Conservation (phyloP, 2,329 filamentous ascomycete species). For the Monosporascus sp. region DNA sequence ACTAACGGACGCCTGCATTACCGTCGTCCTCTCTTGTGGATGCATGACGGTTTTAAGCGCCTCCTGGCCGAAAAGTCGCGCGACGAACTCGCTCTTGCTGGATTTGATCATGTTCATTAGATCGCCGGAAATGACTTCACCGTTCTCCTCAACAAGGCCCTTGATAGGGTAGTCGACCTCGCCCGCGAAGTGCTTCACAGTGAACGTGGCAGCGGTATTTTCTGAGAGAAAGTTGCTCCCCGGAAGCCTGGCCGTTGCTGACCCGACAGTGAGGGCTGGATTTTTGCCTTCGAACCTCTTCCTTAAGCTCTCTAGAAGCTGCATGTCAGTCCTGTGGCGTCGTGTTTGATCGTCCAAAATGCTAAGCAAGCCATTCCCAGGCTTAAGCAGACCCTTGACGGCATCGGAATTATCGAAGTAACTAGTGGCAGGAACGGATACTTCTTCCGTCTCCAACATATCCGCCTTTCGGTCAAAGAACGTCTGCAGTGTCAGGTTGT, state of each 20-base stretch:
- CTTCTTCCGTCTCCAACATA: conserved; percentile 89
- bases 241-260: conserved; percentile 69
- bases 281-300: conserved; percentile 96
- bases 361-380: conserved; percentile 85
- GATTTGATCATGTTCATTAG: conserved; percentile 89
- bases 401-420: conserved; percentile 98
- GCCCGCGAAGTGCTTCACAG: conserved; percentile 90
- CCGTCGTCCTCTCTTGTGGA: conserved; percentile 81
- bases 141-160: conserved; percentile 89
- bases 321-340: conserved; percentile 80
- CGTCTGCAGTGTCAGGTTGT: conserved; percentile 88
- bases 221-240: conserved; percentile 88
- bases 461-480: conserved; percentile 96
- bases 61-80: conserved; percentile 92
- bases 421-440: conserved; percentile 82
- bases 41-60: conserved; percentile 90
- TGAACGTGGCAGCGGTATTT: conserved; percentile 76
- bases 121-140: conserved; percentile 92
- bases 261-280: conserved; percentile 75
- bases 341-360: conserved; percentile 95
- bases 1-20: conserved; percentile 94
- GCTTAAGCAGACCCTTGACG: conserved; percentile 84
- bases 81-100: conserved; percentile 83
- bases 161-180: conserved; percentile 91
- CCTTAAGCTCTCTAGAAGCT: conserved; percentile 83